Percentiles rank a stretch among this genome's conserved stretches.
phyloP scores from a whole-genome alignment of 2,329 filamentous ascomycete genomes.

The Nigrospora sphaerica region DNA sequence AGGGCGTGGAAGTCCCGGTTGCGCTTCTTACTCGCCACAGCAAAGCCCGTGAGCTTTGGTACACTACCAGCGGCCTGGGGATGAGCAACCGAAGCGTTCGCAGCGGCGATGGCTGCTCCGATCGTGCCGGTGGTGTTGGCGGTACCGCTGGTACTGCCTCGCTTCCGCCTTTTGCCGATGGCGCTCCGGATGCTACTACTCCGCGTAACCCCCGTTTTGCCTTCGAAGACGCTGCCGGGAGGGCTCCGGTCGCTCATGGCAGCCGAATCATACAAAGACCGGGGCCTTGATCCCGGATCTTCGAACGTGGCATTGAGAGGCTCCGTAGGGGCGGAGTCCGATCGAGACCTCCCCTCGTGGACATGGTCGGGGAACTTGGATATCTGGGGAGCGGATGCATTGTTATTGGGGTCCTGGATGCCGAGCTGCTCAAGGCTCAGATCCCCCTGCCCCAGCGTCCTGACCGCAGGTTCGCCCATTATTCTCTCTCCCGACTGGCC shows the following conservation, averaged over 20 bases:
- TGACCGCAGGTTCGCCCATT: constrained; percentile 64
- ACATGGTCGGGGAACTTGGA: constrained; percentile 44
- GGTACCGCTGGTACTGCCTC: constrained; percentile 73
- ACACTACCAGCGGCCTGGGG: constrained; percentile 49
- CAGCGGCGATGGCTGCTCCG: constrained; percentile 65
- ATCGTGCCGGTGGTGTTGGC: constrained; percentile 52
- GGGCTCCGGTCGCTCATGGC: constrained; percentile 55
- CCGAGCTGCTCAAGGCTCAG: constrained; percentile 85
- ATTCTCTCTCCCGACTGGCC: constrained; percentile 29
- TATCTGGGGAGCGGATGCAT: constrained; percentile 47
- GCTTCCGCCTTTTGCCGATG: constrained; percentile 58
- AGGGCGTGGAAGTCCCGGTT: constrained; percentile 91
- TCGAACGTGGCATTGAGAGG: constrained; percentile 27
- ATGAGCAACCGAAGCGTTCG: constrained; percentile 61
- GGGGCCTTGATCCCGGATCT: constrained; percentile 33
- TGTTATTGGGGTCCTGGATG: constrained; percentile 54
- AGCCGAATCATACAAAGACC: constrained; percentile 43
- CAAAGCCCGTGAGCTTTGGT: constrained; percentile 86
- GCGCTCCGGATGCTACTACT: constrained; percentile 63
- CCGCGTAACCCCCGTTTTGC: constrained; percentile 52
- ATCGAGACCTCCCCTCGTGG: constrained; percentile 39
- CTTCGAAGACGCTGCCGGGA: constrained; percentile 59
- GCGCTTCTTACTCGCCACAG: constrained; percentile 90
- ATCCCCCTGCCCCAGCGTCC: constrained; percentile 83
- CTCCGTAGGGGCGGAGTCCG: constrained; percentile 49